Evolutionary conservation across 495 filamentous ascomycete genomes (phyloP), one percentile per base, ranked within the genome.

Genomic region (Aspergillus sclerotioniger): DNA sequence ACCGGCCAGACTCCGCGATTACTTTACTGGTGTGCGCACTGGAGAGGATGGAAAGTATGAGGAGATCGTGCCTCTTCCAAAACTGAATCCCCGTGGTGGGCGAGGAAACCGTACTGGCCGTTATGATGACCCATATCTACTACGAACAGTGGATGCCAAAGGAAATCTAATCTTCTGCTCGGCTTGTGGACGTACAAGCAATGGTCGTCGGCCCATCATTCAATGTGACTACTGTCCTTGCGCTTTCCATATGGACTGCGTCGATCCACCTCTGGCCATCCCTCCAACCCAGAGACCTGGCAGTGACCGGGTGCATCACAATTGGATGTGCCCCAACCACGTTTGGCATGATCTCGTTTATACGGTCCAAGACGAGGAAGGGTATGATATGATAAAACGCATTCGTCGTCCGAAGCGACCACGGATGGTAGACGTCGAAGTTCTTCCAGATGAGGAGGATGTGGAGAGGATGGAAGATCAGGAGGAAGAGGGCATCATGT

Each of bases 271-370:
- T 28, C 67, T 92, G 67, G 85, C 92, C 28, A 81, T 85, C 49
- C 89, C 90, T 13, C 92, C 93, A 5, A 72, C 68, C 52, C 77
- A 77, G 51, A 64, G 65, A 32, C 57, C 52, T 43, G 62, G 62
- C 15, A 72, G 74, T 21, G 72, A 73, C 66, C 80, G 70, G 58
- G 57, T 76, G 6, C 77, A 84, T 46, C 78, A 83, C 51, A 87
- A 83, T 28, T 98, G 91, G 91, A 87, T 84, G 76, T 98, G 94
- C 64, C 93, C 94, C 57, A 86, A 85, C 65, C 94, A 98, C 70
- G 79, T 88, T 33, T 88, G 91, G 46, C 77, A 85, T 39, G 82
- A 85, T 33, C 68, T 84, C 20, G 58, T 60, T 46, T 70, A 71
- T 48, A 48, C 64, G 45, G 62, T 66, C 57, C 69, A 68, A 55